These are phyloP conservation scores for Phaeosphaeria sp. DNA, from an alignment of 2,329 filamentous ascomycete species.

Conservation along the genomic window DNA sequence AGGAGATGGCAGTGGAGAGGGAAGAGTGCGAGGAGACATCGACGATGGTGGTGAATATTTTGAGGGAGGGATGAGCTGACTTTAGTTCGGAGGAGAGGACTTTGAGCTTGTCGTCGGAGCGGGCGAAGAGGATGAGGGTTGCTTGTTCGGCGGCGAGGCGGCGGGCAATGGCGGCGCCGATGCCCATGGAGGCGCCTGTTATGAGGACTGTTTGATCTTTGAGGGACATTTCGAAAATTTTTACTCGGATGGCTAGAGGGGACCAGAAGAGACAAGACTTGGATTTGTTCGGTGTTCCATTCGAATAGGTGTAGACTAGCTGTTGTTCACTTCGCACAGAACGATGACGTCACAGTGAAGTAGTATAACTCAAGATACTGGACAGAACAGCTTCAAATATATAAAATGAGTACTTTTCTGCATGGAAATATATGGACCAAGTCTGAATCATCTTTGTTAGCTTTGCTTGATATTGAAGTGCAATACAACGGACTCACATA, in stretches of 20 bases:
- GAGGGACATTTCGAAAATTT: constrained; percentile 29
- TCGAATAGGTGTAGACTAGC: background rate
- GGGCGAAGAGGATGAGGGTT: constrained; percentile 53
- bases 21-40: constrained; percentile 42
- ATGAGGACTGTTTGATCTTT: constrained; percentile 31
- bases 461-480: background rate
- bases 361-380: background rate
- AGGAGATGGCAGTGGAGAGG: constrained; percentile 32
- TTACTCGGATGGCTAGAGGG: no score
- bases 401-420: background rate
- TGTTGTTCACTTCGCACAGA: background rate
- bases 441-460: background rate
- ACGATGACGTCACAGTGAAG: background rate
- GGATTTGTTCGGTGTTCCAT: background rate
- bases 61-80: constrained; percentile 11
- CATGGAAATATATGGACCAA: background rate
- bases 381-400: background rate
- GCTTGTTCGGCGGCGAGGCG: constrained; percentile 48
- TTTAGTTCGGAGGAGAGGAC: constrained; percentile 24
- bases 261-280: background rate
- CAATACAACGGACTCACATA: background rate
- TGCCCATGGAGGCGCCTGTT: constrained; percentile 56
- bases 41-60: constrained; percentile 40
- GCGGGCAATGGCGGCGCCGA: constrained; percentile 54
- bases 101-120: constrained; percentile 42